Percentiles rank a stretch among this genome's conserved stretches.
Evolutionary conservation across 2,329 filamentous ascomycete genomes (phyloP).

Genomic region (Trichoderma aggressivum): DNA sequence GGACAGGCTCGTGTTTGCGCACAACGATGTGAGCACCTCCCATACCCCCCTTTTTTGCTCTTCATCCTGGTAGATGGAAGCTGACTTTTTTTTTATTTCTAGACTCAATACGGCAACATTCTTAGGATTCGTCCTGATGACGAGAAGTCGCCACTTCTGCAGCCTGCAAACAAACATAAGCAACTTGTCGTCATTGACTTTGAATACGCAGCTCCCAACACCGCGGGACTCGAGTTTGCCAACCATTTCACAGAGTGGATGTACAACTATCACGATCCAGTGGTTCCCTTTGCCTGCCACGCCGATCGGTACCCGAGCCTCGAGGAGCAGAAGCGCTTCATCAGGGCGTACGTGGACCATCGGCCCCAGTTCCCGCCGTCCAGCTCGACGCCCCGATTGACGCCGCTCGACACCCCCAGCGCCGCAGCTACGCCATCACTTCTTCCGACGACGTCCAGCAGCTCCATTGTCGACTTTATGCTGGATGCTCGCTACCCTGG

Average conservation of each 20-base stretch:
- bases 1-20: constrained; percentile 83
- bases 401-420: constrained; percentile 39
- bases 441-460: constrained; percentile 39
- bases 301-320: constrained; percentile 67
- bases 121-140: constrained; percentile 66
- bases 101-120: constrained; percentile 99
- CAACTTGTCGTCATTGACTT: constrained; percentile 97
- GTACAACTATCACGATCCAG: constrained; percentile 88
- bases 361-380: constrained; percentile 61
- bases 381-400: constrained; percentile 49
- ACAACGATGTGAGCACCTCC: constrained; percentile 75
- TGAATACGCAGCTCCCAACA: constrained; percentile 90
- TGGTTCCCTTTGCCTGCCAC: constrained; percentile 64
- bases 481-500: constrained; percentile 68
- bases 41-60: too few species aligned
- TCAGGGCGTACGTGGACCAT: constrained; percentile 84
- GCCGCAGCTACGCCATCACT: constrained; percentile 34
- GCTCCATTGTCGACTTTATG: constrained; percentile 68
- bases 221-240: constrained; percentile 83
- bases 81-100: background rate
- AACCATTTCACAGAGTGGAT: constrained; percentile 99
- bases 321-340: constrained; percentile 80
- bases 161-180: constrained; percentile 91
- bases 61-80: background rate
- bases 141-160: constrained; percentile 79